A percentile compares a stretch with the other conserved stretches of the same genome.
phyloP scores from a whole-genome alignment of 106 monocot genomes.

The Dendrobium catenatum region DNA sequence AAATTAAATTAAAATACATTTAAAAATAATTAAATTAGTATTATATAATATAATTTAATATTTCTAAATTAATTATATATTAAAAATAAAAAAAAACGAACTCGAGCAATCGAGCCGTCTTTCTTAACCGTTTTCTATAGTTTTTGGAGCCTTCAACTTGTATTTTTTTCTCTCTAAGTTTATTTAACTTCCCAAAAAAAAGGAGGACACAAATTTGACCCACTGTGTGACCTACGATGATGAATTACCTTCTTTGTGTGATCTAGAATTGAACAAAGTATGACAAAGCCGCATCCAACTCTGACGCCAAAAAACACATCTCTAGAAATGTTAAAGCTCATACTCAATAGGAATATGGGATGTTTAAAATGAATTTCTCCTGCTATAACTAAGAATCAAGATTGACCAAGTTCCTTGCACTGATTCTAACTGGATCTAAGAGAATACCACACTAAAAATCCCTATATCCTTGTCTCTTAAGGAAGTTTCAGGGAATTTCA shows the following conservation, averaged over 20 bases:
- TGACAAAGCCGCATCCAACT: neutral
- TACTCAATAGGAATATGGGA: neutral
- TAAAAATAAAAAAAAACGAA: no score
- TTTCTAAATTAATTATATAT: no score
- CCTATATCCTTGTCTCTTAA: constrained; percentile 2
- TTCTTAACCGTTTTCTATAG: no score
- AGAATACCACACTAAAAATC: neutral
- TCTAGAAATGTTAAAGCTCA: neutral
- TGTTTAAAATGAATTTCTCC: neutral
- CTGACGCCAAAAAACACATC: neutral
- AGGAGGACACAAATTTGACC: no score
- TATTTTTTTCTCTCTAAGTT: no score
- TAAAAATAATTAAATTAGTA: no score
- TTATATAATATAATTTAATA: no score
- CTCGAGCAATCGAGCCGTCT: no score
- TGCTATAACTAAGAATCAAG: neutral
- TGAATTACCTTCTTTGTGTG: no score
- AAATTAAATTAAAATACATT: no score
- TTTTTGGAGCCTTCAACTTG: no score
- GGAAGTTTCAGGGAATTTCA: neutral
- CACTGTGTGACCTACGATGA: neutral
- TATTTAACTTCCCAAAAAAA: no score
- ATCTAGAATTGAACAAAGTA: neutral
- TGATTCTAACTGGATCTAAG: neutral
- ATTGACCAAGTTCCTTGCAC: neutral